These are phyloP conservation scores for Omphalotus olearius DNA, from an alignment of 1,284 basidiomycete species.

Conservation along the genomic window DNA sequence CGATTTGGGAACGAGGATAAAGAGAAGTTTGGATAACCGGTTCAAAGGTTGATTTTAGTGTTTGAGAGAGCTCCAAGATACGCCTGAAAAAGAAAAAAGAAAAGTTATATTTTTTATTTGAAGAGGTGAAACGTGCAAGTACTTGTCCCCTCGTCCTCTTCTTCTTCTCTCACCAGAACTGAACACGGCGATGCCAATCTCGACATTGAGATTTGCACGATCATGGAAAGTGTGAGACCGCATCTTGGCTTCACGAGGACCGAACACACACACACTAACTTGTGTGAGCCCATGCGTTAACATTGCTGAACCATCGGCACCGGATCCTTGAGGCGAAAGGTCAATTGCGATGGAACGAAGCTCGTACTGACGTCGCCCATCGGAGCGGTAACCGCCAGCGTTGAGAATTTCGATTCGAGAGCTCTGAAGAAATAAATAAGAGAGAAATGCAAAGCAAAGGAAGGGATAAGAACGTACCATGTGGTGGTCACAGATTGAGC, in stretches of 20 bases:
- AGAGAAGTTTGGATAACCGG: conserved; percentile 88
- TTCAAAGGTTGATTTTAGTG: conserved; percentile 92
- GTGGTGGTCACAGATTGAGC: neutral
- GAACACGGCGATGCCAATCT: conserved; percentile 83
- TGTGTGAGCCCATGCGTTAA: conserved; percentile 90
- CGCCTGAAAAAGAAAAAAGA: conserved; percentile 51
- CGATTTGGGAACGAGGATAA: conserved; percentile 92
- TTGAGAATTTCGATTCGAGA: conserved; percentile 88
- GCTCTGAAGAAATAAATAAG: conserved; percentile 34
- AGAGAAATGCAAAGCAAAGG: conserved; percentile 7
- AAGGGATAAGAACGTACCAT: conserved; percentile 22
- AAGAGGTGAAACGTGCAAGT: conserved; percentile 28
- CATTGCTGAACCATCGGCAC: conserved; percentile 80
- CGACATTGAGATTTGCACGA: conserved; percentile 81
- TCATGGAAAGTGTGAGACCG: conserved; percentile 76
- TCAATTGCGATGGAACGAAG: conserved; percentile 81
- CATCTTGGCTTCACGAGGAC: conserved; percentile 84
- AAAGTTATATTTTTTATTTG: neutral
- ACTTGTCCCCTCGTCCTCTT: conserved; percentile 85
- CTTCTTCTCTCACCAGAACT: conserved; percentile 78
- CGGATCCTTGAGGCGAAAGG: conserved; percentile 66
- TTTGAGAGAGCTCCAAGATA: conserved; percentile 81
- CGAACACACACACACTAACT: conserved; percentile 84
- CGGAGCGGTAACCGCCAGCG: conserved; percentile 85
- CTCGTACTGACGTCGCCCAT: conserved; percentile 88